Evolutionary conservation across 768 basidiomycete species (phyloP), one percentile per base, ranked within the genome.

Genomic region (Megacollybia marginata): DNA sequence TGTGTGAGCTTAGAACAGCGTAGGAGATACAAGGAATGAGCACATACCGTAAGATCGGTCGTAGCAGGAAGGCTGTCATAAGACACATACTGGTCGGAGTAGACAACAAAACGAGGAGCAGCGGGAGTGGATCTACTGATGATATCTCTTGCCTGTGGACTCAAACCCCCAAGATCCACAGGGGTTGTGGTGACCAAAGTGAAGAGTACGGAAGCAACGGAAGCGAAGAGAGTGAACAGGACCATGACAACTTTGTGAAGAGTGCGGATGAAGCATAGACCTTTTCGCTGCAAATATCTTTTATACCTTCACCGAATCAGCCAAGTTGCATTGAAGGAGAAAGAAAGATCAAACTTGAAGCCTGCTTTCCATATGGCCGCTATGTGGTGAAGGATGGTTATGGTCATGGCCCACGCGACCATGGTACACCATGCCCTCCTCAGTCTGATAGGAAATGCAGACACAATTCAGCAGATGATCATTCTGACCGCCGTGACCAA

Each of bases 91-190:
- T 62, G 56, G 54, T 73, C 70, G 46, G 61, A 64, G 48, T 73
- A 70, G 32, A 65, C 59, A 5, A 72, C 71, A 47, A 66, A 75
- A 51, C 66, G 66, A 2, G 72, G 72, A 3, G 69, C 60, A 9
- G 59, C 62, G 12, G 62, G 59, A 31, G 38, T 40, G 15, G 38
- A 13, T 18, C 38, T 40, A 8, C 15, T 18, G 15, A 40, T 13
- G 38, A 40, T 40, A 40, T 40, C 38, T 40, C 38, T 40, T 40
- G 38, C 38, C 8, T 40, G 38, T 13, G 38, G 38, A 40, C 38
- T 18, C 13, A 40, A 18, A 40, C 38, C 38, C 23, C 23, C 23
- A 28, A 28, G 23, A 18, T 40, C 38, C 3, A 40, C 13, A 40
- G 38, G 18, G 15, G 38, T 40, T 15, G 38, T 15, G 18, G 13